Percentiles rank a stretch among this genome's conserved stretches.
These are phyloP conservation scores for Penicillium roqueforti DNA, from an alignment of 495 filamentous ascomycete species.

Conservation along the genomic window DNA sequence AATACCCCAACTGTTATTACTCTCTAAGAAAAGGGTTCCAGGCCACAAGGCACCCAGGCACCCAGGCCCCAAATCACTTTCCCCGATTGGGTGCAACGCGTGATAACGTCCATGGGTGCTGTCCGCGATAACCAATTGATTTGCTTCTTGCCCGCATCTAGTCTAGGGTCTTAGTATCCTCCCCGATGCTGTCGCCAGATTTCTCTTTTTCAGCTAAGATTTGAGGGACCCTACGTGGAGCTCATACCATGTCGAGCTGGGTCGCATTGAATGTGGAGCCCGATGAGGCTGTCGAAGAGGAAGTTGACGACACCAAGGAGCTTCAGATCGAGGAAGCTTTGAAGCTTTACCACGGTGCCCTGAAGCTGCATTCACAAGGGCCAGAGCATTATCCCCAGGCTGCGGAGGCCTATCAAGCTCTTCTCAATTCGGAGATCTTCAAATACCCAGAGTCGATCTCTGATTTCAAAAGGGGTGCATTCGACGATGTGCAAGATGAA, in stretches of 20 bases:
- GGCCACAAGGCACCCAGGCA: conserved; percentile 27
- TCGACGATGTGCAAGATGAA: conserved; percentile 53
- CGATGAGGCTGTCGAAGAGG: conserved; percentile 83
- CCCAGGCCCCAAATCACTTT: conserved; percentile 23
- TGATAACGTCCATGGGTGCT: conserved; percentile 28
- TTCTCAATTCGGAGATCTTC: conserved; percentile 93
- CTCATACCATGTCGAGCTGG: conserved; percentile 52
- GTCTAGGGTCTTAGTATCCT: conserved; percentile 1
- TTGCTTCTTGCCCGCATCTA: background rate
- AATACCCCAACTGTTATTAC: conserved; percentile 10
- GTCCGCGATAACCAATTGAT: conserved; percentile 8
- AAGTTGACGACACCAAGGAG: conserved; percentile 91
- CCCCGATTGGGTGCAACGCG: conserved; percentile 35
- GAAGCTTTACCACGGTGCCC: conserved; percentile 87
- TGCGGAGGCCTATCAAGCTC: conserved; percentile 71
- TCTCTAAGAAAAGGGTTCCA: conserved; percentile 16
- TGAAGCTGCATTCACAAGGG: conserved; percentile 89
- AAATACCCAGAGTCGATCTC: conserved; percentile 78
- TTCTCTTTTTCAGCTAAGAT: background rate
- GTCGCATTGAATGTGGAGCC: conserved; percentile 87
- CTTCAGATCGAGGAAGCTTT: conserved; percentile 96
- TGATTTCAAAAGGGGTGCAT: conserved; percentile 64
- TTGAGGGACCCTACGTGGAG: conserved; percentile 11
- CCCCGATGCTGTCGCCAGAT: background rate
- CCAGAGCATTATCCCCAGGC: conserved; percentile 71